Base-by-base conservation (phyloP, 164 flowering plant genomes). In the Litsea cubeba region DNA sequence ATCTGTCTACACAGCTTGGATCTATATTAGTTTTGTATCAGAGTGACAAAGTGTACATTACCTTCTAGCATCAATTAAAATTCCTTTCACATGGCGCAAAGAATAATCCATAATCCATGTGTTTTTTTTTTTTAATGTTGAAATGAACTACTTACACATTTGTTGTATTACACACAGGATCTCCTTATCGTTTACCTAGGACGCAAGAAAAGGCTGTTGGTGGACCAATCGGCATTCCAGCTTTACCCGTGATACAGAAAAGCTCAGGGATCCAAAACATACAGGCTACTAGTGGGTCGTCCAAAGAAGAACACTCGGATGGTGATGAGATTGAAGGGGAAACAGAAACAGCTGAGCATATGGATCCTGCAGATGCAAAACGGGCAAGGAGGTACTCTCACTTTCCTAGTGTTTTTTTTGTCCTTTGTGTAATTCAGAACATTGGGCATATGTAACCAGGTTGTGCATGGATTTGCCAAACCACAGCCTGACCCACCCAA, bases 221-320 rank as follows among this genome's bases (percentile, higher is more conserved):
- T 74, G 88, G 81, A 72, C 76, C 85, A 32, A 23, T 73, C 4
- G 75, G 75, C 46, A 81, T 80, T 75, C 85, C 89, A 73, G 75
- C 92, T 57, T 80, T 88, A 62, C 84, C 90, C 77, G 71, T 81
- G 26, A 67, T 73, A 35, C 89, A 76, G 69, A 89, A 83, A 81
- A 85, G 85, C 71, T 17, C 84, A 65, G 84, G 65, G 54, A 75
- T 65, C 72, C 88, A 80, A 32, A 78, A 76, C 46, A 87, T 72
- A 78, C 80, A 88, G 74, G 78, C 87, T 68, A 87, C 87, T 17
- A 95, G 98, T 82, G 91, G 83, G 40, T 92, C 98, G 73, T 95
- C 98, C 4, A 83, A 87, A 83, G 98, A 92, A 28, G 98, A 92
- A 32, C 92, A 70, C 65, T 91, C 99, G 40, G 97, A 92, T 79